Conservation (phyloP, 495 filamentous ascomycete species). For the Letharia lupina region DNA sequence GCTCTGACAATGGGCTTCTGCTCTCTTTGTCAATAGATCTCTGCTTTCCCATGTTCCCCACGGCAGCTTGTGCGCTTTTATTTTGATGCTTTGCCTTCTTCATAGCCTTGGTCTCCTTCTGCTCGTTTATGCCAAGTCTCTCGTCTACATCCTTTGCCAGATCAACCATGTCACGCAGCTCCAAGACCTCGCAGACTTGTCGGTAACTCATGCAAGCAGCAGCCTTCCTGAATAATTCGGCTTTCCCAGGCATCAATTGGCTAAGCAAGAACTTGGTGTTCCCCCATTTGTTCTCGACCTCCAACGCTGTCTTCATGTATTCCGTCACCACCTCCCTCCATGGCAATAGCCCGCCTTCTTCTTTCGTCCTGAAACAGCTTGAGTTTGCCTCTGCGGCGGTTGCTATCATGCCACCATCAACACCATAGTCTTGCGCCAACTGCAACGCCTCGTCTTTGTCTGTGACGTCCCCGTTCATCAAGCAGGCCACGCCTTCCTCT, state of each 20-base stretch:
- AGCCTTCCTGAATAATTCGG: slow-evolving; percentile 46
- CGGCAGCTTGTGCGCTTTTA: slow-evolving; percentile 35
- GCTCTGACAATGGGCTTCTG: slow-evolving; percentile 30
- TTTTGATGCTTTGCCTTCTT: slow-evolving; percentile 41
- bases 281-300: slow-evolving; percentile 72
- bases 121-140: slow-evolving; percentile 48
- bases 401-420: slow-evolving; percentile 95
- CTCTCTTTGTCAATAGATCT: slow-evolving; percentile 22
- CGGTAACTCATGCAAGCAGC: slow-evolving; percentile 53
- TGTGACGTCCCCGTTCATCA: slow-evolving; percentile 92
- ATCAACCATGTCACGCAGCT: slow-evolving; percentile 50
- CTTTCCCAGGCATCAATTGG: slow-evolving; percentile 78
- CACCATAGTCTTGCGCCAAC: slow-evolving; percentile 64
- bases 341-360: slow-evolving; percentile 53
- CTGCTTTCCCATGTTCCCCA: slow-evolving; percentile 28
- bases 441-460: slow-evolving; percentile 55
- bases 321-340: slow-evolving; percentile 70
- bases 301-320: slow-evolving; percentile 62
- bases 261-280: slow-evolving; percentile 89
- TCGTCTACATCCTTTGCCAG: slow-evolving; percentile 55
- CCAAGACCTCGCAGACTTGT: slow-evolving; percentile 53
- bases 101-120: slow-evolving; percentile 40
- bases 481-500: slow-evolving; percentile 73
- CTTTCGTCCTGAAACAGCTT: slow-evolving; percentile 63
- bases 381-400: slow-evolving; percentile 82